Percentiles rank a stretch among this genome's conserved stretches.
Conservation (phyloP, 2,329 filamentous ascomycete species). For the Magnaporthiopsis incrustans region DNA sequence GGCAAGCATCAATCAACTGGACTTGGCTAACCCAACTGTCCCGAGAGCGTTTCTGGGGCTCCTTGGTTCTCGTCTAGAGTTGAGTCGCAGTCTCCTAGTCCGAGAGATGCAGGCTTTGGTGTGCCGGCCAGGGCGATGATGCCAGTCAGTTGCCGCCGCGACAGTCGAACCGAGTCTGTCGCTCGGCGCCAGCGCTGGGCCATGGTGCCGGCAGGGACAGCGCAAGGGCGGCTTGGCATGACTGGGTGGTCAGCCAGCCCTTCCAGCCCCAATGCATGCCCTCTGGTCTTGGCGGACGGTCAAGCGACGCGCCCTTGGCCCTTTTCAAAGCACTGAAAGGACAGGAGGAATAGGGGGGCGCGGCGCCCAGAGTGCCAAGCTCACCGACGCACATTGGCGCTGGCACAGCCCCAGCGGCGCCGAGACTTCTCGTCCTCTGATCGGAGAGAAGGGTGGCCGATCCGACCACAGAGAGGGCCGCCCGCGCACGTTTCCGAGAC, state of each 20-base stretch:
- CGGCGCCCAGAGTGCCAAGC: not conserved
- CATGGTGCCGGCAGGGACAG: not conserved
- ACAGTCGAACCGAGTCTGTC: not conserved
- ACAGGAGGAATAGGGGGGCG: not conserved
- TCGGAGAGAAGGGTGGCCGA: not conserved
- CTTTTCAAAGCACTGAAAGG: not conserved
- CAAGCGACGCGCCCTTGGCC: not conserved
- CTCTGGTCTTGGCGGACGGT: not conserved
- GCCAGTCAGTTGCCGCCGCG: not conserved
- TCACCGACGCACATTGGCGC: not conserved
- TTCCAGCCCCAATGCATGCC: not conserved
- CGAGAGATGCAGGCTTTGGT: not conserved
- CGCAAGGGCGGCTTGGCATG: no score
- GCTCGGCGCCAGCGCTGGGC: not conserved
- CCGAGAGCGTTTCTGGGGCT: no score
- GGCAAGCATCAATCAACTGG: no score
- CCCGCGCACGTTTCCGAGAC: not conserved
- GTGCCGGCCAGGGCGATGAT: not conserved
- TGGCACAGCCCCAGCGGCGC: not conserved
- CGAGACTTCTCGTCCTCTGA: not conserved
- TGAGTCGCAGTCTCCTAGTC: not conserved
- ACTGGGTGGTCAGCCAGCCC: no score
- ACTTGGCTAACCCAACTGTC: not conserved
- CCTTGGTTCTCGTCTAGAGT: no score
- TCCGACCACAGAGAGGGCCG: not conserved